A percentile compares a stretch with the other conserved stretches of the same genome.
These are phyloP conservation scores for Starmerella geochares DNA, from an alignment of 805 yeast species.

Conservation along the genomic window DNA sequence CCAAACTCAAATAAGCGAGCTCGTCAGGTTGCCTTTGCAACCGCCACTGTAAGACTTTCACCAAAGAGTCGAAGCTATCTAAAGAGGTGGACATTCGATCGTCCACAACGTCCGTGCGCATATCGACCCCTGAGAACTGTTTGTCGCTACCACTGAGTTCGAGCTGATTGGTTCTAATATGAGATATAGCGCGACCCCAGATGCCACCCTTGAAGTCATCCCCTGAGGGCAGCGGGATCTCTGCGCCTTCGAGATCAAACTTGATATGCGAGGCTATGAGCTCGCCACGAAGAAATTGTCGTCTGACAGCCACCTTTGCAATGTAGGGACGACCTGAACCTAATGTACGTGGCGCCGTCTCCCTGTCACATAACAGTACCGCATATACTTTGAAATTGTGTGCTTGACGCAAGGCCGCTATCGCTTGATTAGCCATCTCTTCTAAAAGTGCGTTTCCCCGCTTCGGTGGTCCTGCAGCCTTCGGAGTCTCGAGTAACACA, in stretches of 20 bases:
- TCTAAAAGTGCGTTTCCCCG: slow-evolving; percentile 43
- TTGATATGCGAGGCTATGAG: slow-evolving; percentile 71
- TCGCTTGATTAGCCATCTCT: slow-evolving; percentile 40
- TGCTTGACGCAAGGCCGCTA: slow-evolving; percentile 40
- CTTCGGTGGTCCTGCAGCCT: slow-evolving; percentile 33
- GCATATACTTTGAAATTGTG: slow-evolving; percentile 77
- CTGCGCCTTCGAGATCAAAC: slow-evolving; percentile 55
- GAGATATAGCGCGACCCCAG: slow-evolving; percentile 70
- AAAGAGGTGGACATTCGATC: slow-evolving; percentile 65
- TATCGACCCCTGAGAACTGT: slow-evolving; percentile 76
- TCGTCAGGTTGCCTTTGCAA: slow-evolving; percentile 66
- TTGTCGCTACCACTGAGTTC: slow-evolving; percentile 43
- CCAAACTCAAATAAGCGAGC: slow-evolving; percentile 49
- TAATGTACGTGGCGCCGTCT: slow-evolving; percentile 71
- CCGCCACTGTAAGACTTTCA: slow-evolving; percentile 71
- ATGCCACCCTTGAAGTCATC: slow-evolving; percentile 71
- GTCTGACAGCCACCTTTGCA: slow-evolving; percentile 78
- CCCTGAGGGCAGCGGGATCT: slow-evolving; percentile 56
- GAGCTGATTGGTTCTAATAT: slow-evolving; percentile 50
- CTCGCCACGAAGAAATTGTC: slow-evolving; percentile 67
- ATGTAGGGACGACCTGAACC: slow-evolving; percentile 83
- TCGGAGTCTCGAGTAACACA: slow-evolving; percentile 67
- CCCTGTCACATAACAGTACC: slow-evolving; percentile 67
- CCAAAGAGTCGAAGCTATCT: slow-evolving; percentile 58
- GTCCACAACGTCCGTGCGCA: slow-evolving; percentile 65